Evolutionary conservation across 345 rosid genomes (phyloP).

Genomic region (Chamaenerion angustifolium): DNA sequence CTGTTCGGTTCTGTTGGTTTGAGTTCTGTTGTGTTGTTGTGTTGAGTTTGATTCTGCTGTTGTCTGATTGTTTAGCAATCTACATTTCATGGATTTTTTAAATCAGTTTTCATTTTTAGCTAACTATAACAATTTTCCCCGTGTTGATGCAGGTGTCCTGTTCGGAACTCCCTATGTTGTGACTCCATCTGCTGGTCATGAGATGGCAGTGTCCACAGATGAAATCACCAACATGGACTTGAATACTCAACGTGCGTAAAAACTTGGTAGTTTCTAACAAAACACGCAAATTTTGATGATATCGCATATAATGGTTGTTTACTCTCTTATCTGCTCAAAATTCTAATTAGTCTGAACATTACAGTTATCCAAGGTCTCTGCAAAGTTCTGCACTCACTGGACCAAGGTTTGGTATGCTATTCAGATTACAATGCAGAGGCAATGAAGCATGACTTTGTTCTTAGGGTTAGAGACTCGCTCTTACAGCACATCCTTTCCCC

Average conservation of each 20-base stretch:
- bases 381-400: slow-evolving; percentile 49
- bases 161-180: slow-evolving; percentile 55
- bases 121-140: slow-evolving; percentile 1
- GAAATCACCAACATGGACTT: slow-evolving; percentile 49
- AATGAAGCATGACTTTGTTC: slow-evolving; percentile 39
- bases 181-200: slow-evolving; percentile 54
- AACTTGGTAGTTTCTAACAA: not conserved
- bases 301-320: no score
- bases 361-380: slow-evolving; percentile 80
- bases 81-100: not conserved
- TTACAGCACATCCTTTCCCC: slow-evolving; percentile 2
- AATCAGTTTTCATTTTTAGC: not conserved
- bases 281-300: no score
- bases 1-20: no score
- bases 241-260: slow-evolving; percentile 45
- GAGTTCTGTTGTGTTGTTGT: no score
- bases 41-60: no score
- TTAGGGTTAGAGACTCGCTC: slow-evolving; percentile 40
- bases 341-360: slow-evolving; percentile 6
- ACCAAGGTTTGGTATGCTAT: slow-evolving; percentile 68
- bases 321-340: slow-evolving; percentile 4
- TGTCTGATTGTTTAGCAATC: no score
- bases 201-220: slow-evolving; percentile 39
- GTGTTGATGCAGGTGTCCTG: slow-evolving; percentile 34
- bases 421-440: slow-evolving; percentile 57